Conservation (phyloP, 305 asterid species). For the Ilex paraguariensis region DNA sequence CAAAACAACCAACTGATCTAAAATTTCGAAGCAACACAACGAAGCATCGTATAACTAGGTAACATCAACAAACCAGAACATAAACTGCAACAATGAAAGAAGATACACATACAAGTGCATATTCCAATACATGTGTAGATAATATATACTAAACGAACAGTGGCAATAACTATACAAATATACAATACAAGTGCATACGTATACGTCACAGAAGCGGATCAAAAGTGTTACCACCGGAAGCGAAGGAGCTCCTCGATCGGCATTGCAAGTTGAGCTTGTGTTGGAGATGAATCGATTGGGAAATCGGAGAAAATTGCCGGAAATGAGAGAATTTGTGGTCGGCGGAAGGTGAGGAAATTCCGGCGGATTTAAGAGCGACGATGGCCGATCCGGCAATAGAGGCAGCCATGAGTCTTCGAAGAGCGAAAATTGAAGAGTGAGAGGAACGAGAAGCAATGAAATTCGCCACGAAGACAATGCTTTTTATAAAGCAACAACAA, state of each 20-base stretch:
- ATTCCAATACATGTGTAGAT: not conserved
- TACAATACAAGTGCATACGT: not conserved
- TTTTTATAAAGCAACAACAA: too few relatives aligned
- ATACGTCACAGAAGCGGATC: not conserved
- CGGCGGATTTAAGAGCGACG: conserved; percentile 27
- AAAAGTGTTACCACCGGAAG: conserved; percentile 32
- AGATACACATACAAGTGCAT: too few relatives aligned
- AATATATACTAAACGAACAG: not conserved
- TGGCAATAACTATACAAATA: not conserved
- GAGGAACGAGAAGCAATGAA: not conserved
- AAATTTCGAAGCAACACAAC: too few relatives aligned
- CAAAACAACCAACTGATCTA: too few relatives aligned
- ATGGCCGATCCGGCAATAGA: conserved; percentile 49
- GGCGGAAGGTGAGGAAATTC: conserved; percentile 15
- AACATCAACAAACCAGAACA: too few relatives aligned
- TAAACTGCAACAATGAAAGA: too few relatives aligned
- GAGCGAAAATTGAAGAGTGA: not conserved
- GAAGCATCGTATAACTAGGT: too few relatives aligned
- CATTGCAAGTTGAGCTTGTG: conserved; percentile 29
- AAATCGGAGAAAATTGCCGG: conserved; percentile 6
- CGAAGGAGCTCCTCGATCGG: conserved; percentile 36
- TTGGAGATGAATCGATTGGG: conserved; percentile 27
- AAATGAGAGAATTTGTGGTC: conserved; percentile 29
- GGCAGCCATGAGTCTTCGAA: conserved; percentile 34
- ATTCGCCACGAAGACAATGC: too few relatives aligned